Evolutionary conservation across 2,329 filamentous ascomycete genomes (phyloP), one percentile per base, ranked within the genome.

Genomic region (Hymenoscyphus linearis): DNA sequence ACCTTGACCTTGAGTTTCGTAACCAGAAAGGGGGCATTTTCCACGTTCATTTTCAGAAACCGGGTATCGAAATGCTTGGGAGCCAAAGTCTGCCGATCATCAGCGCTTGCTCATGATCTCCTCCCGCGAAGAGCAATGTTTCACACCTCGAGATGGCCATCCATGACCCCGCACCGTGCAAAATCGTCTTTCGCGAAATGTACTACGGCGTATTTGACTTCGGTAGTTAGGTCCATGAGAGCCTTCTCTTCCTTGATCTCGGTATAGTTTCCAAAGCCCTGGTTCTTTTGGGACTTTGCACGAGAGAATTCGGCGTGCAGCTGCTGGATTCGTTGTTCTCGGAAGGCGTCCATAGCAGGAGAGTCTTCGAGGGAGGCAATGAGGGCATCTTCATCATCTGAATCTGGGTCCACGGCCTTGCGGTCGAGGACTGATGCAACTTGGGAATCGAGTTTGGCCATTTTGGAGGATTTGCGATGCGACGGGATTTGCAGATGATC

Each of bases 211-310:
- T 73, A 73, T 65, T 75, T 76, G 34, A 71, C 70, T 26, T 71
- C 71, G 35, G 75, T 76, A 1, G 75, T 77, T 36, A 76, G 65
- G 44, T 76, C 80, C 79, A 85, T 81, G 52, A 85, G 69, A 12
- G 76, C 73, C 72, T 84, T 84, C 71, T 85, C 83, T 59, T 83
- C 81, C 66, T 80, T 82, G 70, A 84, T 79, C 68, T 84, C 81
- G 6, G 74, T 74, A 67, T 83, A 85, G 10, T 72, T 77, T 44
- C 83, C 83, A 70, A 82, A 80, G 10, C 78, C 78, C 62, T 76
- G 75, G 40, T 74, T 76, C 62, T 79, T 78, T 71, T 84, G 76
- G 12, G 76, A 71, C 64, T 81, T 80, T 56, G 81, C 80, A 52
- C 79, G 77, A 44, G 77, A 72, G 63, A 82, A 78, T 69, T 85